Evolutionary conservation across 768 basidiomycete genomes (phyloP).

Genomic region (Lyophyllum atratum): DNA sequence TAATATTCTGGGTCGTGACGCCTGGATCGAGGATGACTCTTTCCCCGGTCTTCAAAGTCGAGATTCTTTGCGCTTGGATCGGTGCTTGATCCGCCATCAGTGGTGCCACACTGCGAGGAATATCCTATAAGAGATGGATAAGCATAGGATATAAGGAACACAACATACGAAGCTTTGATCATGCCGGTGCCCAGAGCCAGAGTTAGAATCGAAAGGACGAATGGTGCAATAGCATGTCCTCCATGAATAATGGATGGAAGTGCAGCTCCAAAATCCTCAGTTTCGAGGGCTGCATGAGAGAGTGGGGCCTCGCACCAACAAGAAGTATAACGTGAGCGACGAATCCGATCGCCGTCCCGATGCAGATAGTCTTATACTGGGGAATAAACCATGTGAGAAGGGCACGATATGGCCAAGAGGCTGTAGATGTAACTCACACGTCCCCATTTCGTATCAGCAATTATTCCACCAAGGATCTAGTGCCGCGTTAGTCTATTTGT

Average conservation of each 20-base stretch:
- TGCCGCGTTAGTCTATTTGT: not conserved
- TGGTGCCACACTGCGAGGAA: constrained; percentile 12
- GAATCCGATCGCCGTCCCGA: constrained; percentile 25
- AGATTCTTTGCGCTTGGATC: constrained; percentile 9
- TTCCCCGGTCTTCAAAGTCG: constrained; percentile 13
- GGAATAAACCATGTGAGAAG: not conserved
- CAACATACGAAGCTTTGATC: constrained; percentile 16
- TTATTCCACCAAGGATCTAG: constrained; percentile 35
- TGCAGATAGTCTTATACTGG: constrained; percentile 38
- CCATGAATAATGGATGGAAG: constrained; percentile 15
- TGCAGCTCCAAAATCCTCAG: constrained; percentile 1
- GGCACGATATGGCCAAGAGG: too few species aligned
- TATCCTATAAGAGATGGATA: not conserved
- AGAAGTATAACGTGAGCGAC: constrained; percentile 22
- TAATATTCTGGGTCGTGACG: constrained; percentile 18
- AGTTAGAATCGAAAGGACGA: constrained; percentile 14
- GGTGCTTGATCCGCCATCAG: constrained; percentile 19
- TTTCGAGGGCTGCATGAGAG: not conserved
- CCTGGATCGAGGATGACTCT: constrained; percentile 18
- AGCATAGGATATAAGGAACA: not conserved
- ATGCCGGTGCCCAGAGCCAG: constrained; percentile 11
- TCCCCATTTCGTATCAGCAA: constrained; percentile 42
- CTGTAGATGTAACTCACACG: constrained; percentile 15
- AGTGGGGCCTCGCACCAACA: constrained; percentile 1
- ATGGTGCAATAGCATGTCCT: constrained; percentile 14